Evolutionary conservation across 2,329 filamentous ascomycete species (phyloP).

Genomic region (Lachnellula hyalina): DNA sequence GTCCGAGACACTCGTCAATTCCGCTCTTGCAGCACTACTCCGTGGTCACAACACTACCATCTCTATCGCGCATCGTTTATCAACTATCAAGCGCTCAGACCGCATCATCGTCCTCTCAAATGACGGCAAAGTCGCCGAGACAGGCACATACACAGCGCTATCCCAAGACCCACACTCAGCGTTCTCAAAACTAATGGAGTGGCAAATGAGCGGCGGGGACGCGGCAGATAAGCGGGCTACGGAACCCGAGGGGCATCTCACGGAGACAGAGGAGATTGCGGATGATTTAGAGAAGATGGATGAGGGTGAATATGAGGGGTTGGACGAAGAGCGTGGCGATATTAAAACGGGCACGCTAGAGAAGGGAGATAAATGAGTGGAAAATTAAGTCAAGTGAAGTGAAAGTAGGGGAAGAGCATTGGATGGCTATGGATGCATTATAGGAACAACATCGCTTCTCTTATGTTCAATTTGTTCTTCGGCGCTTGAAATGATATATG

Average conservation of each 20-base stretch:
- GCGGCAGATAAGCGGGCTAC: slow-evolving; percentile 35
- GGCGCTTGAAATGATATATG: neutral
- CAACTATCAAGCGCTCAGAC: slow-evolving; percentile 93
- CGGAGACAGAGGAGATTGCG: slow-evolving; percentile 25
- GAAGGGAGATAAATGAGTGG: slow-evolving; percentile 1
- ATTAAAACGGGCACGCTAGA: slow-evolving; percentile 12
- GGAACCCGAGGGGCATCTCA: slow-evolving; percentile 25
- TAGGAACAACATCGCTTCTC: too few relatives aligned
- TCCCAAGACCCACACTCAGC: slow-evolving; percentile 70
- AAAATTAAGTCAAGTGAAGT: neutral
- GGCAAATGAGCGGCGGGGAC: slow-evolving; percentile 91
- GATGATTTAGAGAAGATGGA: slow-evolving; percentile 20
- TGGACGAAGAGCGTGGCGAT: slow-evolving; percentile 10
- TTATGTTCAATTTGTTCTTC: too few relatives aligned
- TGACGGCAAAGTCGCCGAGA: slow-evolving; percentile 86
- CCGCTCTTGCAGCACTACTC: slow-evolving; percentile 75
- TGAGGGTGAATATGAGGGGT: slow-evolving; percentile 14
- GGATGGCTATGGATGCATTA: too few relatives aligned
- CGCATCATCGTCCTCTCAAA: slow-evolving; percentile 85
- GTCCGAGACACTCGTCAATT: slow-evolving; percentile 93
- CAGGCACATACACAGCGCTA: slow-evolving; percentile 75
- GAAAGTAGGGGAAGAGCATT: neutral
- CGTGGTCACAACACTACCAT: slow-evolving; percentile 91
- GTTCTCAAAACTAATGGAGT: slow-evolving; percentile 96
- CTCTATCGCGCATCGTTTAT: slow-evolving; percentile 91